Conservation (phyloP, 306 rosid genomes). For the Pyrus pyrifolia region DNA sequence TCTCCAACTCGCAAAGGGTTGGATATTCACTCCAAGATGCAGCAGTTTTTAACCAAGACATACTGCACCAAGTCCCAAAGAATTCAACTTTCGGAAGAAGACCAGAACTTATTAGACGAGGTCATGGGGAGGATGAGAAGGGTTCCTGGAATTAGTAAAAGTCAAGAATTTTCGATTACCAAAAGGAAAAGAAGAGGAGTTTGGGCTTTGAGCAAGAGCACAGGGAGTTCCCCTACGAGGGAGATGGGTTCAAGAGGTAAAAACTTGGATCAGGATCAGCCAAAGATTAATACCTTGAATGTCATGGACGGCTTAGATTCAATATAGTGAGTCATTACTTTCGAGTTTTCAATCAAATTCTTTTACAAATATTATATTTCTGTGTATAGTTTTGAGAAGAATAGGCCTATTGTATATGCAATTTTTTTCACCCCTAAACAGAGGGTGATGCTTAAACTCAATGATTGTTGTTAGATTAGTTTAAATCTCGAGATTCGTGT, state of each 20-base stretch:
- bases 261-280: slow-evolving; percentile 11
- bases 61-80: slow-evolving; percentile 16
- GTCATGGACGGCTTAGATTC: slow-evolving; percentile 49
- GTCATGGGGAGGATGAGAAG: slow-evolving; percentile 35
- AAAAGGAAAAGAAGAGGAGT: slow-evolving; percentile 25
- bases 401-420: too few species aligned
- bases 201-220: slow-evolving; percentile 43
- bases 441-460: too few species aligned
- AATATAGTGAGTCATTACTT: not conserved
- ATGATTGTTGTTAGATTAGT: too few species aligned
- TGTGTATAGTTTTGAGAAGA: too few species aligned
- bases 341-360: not conserved
- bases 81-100: slow-evolving; percentile 41
- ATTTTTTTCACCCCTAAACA: too few species aligned
- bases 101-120: slow-evolving; percentile 48
- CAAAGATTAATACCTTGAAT: slow-evolving; percentile 34
- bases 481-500: too few species aligned
- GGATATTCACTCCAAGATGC: slow-evolving; percentile 57
- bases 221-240: slow-evolving; percentile 49
- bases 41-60: slow-evolving; percentile 27
- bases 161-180: slow-evolving; percentile 40
- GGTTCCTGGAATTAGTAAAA: slow-evolving; percentile 54
- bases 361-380: too few species aligned
- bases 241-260: slow-evolving; percentile 18
- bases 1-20: slow-evolving; percentile 57